Percentiles rank a stretch among this genome's conserved stretches.
These are phyloP conservation scores for Neonectria ditissima DNA, from an alignment of 2,329 filamentous ascomycete species.

Conservation along the genomic window DNA sequence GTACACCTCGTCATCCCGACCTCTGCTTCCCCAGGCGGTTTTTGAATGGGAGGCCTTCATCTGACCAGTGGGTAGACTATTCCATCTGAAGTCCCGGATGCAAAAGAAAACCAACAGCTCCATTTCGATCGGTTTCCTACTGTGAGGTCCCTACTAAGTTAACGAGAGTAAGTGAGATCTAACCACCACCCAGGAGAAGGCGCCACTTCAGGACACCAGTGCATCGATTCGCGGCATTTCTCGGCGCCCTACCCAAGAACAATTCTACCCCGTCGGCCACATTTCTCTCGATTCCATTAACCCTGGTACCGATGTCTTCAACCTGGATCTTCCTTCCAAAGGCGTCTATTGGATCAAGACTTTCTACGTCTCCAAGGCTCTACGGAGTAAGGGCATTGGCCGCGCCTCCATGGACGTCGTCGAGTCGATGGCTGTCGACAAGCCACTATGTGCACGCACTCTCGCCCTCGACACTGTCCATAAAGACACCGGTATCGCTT, in stretches of 20 bases:
- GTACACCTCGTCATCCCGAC: not conserved
- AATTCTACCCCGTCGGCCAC: slow-evolving; percentile 40
- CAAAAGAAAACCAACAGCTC: slow-evolving; percentile 13
- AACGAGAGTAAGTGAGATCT: not conserved
- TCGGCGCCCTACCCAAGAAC: slow-evolving; percentile 25
- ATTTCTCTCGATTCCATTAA: slow-evolving; percentile 42
- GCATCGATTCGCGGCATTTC: slow-evolving; percentile 29
- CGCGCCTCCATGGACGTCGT: slow-evolving; percentile 46
- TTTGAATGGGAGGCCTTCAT: too few relatives aligned
- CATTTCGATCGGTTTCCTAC: slow-evolving; percentile 34
- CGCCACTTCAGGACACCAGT: slow-evolving; percentile 33
- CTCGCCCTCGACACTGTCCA: slow-evolving; percentile 45
- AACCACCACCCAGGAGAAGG: slow-evolving; percentile 24
- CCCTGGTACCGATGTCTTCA: slow-evolving; percentile 24
- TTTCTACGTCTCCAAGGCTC: slow-evolving; percentile 42
- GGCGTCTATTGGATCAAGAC: slow-evolving; percentile 48
- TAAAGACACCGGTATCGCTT: slow-evolving; percentile 35
- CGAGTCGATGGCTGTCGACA: slow-evolving; percentile 42
- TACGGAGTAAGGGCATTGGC: slow-evolving; percentile 44
- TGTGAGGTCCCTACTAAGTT: not conserved
- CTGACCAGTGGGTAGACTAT: slow-evolving; percentile 29
- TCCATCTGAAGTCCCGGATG: slow-evolving; percentile 12
- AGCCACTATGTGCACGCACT: slow-evolving; percentile 41
- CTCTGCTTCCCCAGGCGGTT: too few relatives aligned
- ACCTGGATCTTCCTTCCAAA: slow-evolving; percentile 33